phyloP scores from a whole-genome alignment of 2,329 filamentous ascomycete species.

The Colletotrichum lupini region DNA sequence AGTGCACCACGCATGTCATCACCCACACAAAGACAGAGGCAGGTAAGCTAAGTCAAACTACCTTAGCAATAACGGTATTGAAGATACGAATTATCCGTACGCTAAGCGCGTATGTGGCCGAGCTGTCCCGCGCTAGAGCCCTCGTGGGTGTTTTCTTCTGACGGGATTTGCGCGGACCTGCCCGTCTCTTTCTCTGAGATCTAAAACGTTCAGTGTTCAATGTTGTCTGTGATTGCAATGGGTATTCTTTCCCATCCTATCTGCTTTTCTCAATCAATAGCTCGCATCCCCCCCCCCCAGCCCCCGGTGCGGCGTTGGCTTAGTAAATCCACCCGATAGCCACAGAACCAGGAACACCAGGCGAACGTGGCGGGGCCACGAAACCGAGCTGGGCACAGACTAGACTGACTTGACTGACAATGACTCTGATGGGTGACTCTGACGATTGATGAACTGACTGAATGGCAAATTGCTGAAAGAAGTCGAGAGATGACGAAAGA shows the following conservation, averaged over 20 bases:
- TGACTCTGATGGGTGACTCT: not conserved
- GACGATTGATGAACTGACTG: not conserved
- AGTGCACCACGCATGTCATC: not conserved
- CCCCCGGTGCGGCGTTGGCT: not conserved
- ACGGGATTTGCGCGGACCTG: not conserved
- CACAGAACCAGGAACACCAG: not conserved
- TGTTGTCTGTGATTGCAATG: not conserved
- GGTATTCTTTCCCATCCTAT: not conserved
- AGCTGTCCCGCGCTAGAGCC: too few relatives aligned
- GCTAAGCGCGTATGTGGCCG: conserved; percentile 9
- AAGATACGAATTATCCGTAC: not conserved
- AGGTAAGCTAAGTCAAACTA: too few relatives aligned
- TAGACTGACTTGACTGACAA: not conserved
- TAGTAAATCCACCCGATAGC: not conserved
- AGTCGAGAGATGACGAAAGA: not conserved
- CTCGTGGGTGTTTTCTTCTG: not conserved
- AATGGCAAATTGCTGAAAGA: not conserved
- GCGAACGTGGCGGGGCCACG: not conserved
- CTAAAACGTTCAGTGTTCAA: not conserved
- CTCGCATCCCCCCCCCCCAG: not conserved
- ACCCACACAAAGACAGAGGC: not conserved
- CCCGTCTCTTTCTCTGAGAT: not conserved
- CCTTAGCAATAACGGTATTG: too few relatives aligned
- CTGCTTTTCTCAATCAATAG: not conserved
- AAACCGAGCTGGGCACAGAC: not conserved